phyloP scores from a whole-genome alignment of 352 stramenopile genomes.

The Thraustotheca clavata region DNA sequence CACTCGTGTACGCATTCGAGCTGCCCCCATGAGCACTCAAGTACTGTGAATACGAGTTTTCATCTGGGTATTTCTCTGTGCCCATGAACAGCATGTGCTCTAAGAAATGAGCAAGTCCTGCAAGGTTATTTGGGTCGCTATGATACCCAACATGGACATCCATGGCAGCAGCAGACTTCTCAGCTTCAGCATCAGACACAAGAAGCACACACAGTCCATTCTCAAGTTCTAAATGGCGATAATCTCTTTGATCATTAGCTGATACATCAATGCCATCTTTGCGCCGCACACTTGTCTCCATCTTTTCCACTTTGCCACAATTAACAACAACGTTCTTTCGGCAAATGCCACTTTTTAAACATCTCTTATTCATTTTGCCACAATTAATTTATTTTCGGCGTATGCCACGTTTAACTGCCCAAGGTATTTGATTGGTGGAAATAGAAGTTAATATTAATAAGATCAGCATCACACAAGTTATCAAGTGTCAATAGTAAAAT shows the following conservation, averaged over 20 bases:
- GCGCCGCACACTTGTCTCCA: slow-evolving; percentile 8
- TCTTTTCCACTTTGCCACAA: slow-evolving; percentile 1
- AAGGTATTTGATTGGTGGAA: too few species aligned
- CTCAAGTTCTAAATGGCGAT: slow-evolving; percentile 54
- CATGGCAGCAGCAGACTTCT: slow-evolving; percentile 75
- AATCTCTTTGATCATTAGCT: slow-evolving; percentile 63
- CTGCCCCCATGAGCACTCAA: slow-evolving; percentile 72
- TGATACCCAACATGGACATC: slow-evolving; percentile 81
- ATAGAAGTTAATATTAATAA: too few species aligned
- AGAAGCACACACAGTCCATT: slow-evolving; percentile 66
- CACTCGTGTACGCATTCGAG: slow-evolving; percentile 87
- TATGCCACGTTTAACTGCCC: too few species aligned
- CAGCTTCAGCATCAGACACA: slow-evolving; percentile 68
- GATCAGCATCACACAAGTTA: too few species aligned
- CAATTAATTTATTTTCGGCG: too few species aligned
- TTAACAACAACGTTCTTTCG: too few species aligned
- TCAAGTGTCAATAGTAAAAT: too few species aligned
- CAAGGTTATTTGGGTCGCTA: slow-evolving; percentile 52
- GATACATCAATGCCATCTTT: slow-evolving; percentile 22
- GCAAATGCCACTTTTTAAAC: too few species aligned
- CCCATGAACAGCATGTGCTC: slow-evolving; percentile 94
- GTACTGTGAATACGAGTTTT: slow-evolving; percentile 77
- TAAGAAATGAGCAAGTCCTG: slow-evolving; percentile 62
- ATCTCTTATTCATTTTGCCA: too few species aligned
- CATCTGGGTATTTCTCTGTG: slow-evolving; percentile 86